Percentiles rank a stretch among this genome's conserved stretches.
Conservation (phyloP, 2,329 filamentous ascomycete species). For the Pseudogymnoascus sp. region DNA sequence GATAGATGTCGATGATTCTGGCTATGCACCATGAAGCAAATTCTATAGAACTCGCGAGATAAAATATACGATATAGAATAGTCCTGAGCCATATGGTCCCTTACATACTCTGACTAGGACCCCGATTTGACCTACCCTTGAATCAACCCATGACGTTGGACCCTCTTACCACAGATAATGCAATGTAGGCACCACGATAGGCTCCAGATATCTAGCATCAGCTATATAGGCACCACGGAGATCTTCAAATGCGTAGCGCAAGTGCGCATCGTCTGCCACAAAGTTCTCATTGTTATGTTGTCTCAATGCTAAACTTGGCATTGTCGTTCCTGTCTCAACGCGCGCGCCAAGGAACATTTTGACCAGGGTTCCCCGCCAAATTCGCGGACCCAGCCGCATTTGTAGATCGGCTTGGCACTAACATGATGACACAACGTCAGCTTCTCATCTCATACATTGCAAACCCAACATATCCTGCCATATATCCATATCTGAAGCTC, state of each 20-base stretch:
- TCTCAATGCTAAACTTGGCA: not conserved
- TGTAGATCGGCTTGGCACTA: not conserved
- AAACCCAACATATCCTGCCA: not conserved
- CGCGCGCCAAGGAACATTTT: not conserved
- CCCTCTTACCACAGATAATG: not conserved
- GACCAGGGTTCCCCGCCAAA: not conserved
- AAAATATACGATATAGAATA: not conserved
- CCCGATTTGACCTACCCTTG: not conserved
- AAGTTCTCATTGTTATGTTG: not conserved
- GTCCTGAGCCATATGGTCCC: not conserved
- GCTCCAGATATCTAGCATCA: not conserved
- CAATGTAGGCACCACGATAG: not conserved
- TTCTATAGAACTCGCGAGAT: not conserved
- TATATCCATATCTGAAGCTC: not conserved
- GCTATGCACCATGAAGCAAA: not conserved
- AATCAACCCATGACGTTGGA: not conserved
- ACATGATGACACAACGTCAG: not conserved
- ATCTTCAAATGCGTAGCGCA: too few relatives aligned
- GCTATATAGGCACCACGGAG: not conserved
- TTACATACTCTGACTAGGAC: not conserved
- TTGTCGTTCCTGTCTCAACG: not conserved
- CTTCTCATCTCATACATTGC: not conserved
- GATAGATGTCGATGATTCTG: not conserved
- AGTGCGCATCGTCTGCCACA: not conserved
- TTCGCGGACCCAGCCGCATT: not conserved